phyloP scores from a whole-genome alignment of 1,284 basidiomycete genomes.

The Omphalotus olearius region DNA sequence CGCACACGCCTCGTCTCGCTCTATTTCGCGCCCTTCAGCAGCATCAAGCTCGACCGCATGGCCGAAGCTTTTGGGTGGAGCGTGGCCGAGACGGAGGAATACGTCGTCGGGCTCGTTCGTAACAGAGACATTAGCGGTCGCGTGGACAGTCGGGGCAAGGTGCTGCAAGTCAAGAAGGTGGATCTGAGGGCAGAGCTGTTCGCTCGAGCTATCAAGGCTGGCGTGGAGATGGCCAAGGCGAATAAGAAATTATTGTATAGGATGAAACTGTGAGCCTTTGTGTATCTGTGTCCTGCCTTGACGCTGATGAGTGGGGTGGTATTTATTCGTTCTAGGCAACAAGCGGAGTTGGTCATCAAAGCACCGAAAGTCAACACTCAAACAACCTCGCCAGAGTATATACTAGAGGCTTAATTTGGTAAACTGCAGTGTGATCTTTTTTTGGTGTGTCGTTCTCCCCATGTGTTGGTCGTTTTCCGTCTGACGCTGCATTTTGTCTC shows the following conservation, averaged over 20 bases:
- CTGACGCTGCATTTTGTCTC: too few relatives aligned
- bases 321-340: slow-evolving; percentile 45
- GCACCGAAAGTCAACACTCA: slow-evolving; percentile 30
- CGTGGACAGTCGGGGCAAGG: slow-evolving; percentile 80
- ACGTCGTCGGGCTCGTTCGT: slow-evolving; percentile 73
- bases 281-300: slow-evolving; percentile 1
- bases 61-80: slow-evolving; percentile 80
- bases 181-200: slow-evolving; percentile 75
- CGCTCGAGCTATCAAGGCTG: slow-evolving; percentile 67
- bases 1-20: slow-evolving; percentile 14
- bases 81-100: slow-evolving; percentile 60
- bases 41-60: slow-evolving; percentile 76
- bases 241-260: slow-evolving; percentile 74
- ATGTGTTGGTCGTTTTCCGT: too few relatives aligned
- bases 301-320: slow-evolving; percentile 5
- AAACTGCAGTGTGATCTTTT: too few relatives aligned
- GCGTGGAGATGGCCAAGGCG: slow-evolving; percentile 61
- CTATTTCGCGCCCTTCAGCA: slow-evolving; percentile 13
- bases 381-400: too few relatives aligned
- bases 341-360: slow-evolving; percentile 58
- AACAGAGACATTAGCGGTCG: slow-evolving; percentile 71
- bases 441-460: too few relatives aligned
- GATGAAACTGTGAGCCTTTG: slow-evolving; percentile 59
- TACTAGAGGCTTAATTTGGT: too few relatives aligned
- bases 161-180: slow-evolving; percentile 66